Base-by-base conservation (phyloP, 108 stramenopile species). In the Nitzschia putrida region DNA sequence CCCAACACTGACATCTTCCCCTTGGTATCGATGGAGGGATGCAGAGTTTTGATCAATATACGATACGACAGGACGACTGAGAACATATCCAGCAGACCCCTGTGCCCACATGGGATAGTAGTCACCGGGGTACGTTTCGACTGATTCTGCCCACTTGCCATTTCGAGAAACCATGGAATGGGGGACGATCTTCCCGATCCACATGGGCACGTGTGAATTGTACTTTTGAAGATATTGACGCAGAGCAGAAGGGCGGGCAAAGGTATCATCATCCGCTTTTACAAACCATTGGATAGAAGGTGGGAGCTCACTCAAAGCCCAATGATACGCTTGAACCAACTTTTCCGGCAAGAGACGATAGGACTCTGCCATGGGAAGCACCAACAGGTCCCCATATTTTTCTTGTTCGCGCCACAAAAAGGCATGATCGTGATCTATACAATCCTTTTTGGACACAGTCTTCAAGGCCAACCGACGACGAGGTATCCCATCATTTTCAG, bases 231-330 rank as follows among this genome's bases (percentile, higher is more conserved):
- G 25, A 58, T 59, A 76, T 12, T 54, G 40, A 37, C 47, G 49
- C 0, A 84, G 41, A 40, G 43, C 66, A 8, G 49, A 14, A 3
- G 74, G 23, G 3, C 73, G 65, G 23, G 70, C 83, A 49, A 66
- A 72, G 20, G 65, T 68, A 50, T 84, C 83, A 44, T 84, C 83
- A 50, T 84, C 83, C 7, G 54, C 69, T 63, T 84, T 84, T n/a
- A 80, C 71, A 41, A 84, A 51, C 83, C 83, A 84, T 64, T 78
- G 38, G 4, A 66, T 55, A 7, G 52, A 38, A 38, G 45, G 29
- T 8, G 66, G 79, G 55, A 66, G 16, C 22, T 57, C 12, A 16
- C 59, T 12, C 8, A 74, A 9, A 3, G 69, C 68, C 73, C 73
- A 84, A 39, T 66, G 44, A 63, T 78, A 80, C 9, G 69, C 57